A percentile compares a stretch with the other conserved stretches of the same genome.
These are phyloP conservation scores for Pleurotus citrinopileatus DNA, from an alignment of 768 basidiomycete genomes.

Conservation along the genomic window DNA sequence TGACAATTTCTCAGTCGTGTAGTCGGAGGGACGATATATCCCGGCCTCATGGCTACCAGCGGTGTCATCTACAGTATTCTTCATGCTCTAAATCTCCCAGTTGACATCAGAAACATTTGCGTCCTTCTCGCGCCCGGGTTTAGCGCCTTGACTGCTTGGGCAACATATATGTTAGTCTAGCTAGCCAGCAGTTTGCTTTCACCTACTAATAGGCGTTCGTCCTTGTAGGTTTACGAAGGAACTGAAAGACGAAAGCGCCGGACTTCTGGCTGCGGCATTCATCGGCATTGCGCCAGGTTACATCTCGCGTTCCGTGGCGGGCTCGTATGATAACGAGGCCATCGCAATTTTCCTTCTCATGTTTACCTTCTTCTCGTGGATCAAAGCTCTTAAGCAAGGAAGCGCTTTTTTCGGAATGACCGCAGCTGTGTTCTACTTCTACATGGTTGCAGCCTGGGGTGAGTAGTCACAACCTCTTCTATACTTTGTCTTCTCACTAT, in stretches of 20 bases:
- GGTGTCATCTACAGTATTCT: conserved; percentile 95
- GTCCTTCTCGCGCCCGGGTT: conserved; percentile 97
- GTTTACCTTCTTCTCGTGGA: conserved; percentile 98
- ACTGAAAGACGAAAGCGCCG: conserved; percentile 93
- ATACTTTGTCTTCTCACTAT: background rate
- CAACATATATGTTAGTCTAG: conserved; percentile 82
- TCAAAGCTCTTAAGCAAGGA: conserved; percentile 91
- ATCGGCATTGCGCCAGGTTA: conserved; percentile 98
- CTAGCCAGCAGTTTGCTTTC: background rate
- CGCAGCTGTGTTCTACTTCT: conserved; percentile 96
- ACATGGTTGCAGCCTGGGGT: conserved; percentile 99
- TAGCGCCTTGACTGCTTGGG: conserved; percentile 94
- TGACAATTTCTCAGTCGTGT: conserved; percentile 57
- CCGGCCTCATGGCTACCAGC: conserved; percentile 97
- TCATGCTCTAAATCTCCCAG: conserved; percentile 86
- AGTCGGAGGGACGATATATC: conserved; percentile 97
- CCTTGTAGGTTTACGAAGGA: conserved; percentile 81
- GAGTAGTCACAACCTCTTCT: conserved; percentile 20
- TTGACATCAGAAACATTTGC: conserved; percentile 96
- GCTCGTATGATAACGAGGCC: conserved; percentile 99
- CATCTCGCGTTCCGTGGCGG: conserved; percentile 98
- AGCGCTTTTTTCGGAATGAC: conserved; percentile 89
- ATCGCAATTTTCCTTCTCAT: conserved; percentile 99
- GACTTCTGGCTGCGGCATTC: conserved; percentile 95
- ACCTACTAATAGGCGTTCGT: background rate